Percentiles rank a stretch among this genome's conserved stretches.
Evolutionary conservation across 805 yeast genomes (phyloP).

Genomic region (Lipomyces sp.): DNA sequence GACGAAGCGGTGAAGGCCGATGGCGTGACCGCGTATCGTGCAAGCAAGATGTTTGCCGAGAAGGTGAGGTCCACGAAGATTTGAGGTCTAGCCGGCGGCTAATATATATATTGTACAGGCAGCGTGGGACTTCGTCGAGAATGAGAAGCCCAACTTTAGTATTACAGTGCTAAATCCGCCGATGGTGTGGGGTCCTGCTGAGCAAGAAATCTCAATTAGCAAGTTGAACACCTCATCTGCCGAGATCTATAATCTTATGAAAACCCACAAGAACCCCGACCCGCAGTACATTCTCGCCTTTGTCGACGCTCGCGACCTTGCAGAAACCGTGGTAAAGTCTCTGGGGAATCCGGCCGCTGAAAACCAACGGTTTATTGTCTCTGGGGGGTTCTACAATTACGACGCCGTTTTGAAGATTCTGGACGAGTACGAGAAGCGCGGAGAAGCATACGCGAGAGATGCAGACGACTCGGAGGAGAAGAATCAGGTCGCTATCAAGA

Average conservation of each 20-base stretch:
- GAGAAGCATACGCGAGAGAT: not conserved
- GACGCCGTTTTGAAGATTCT: not conserved
- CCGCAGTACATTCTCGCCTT: conserved; percentile 19
- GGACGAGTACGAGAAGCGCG: conserved; percentile 3
- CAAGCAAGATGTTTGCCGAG: conserved; percentile 5
- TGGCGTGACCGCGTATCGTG: not conserved
- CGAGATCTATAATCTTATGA: conserved; percentile 35
- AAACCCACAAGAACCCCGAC: conserved; percentile 21
- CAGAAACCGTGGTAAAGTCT: conserved; percentile 53
- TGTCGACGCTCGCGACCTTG: conserved; percentile 61
- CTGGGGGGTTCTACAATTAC: conserved; percentile 3
- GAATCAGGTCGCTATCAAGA: too few species aligned
- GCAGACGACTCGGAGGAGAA: conserved; percentile 11
- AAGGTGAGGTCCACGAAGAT: too few species aligned
- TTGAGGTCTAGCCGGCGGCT: too few species aligned
- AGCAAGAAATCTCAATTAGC: conserved; percentile 31
- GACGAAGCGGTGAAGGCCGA: not conserved
- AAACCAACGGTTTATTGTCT: conserved; percentile 8
- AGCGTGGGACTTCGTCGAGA: conserved; percentile 51
- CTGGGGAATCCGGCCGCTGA: conserved; percentile 30
- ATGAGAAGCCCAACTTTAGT: conserved; percentile 29
- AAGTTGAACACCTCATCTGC: conserved; percentile 40
- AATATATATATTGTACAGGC: conserved; percentile 35
- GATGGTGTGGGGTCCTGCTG: conserved; percentile 34
- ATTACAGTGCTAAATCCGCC: conserved; percentile 33